Conservation (phyloP, 2,329 filamentous ascomycete species). For the Diaporthe caulivora region DNA sequence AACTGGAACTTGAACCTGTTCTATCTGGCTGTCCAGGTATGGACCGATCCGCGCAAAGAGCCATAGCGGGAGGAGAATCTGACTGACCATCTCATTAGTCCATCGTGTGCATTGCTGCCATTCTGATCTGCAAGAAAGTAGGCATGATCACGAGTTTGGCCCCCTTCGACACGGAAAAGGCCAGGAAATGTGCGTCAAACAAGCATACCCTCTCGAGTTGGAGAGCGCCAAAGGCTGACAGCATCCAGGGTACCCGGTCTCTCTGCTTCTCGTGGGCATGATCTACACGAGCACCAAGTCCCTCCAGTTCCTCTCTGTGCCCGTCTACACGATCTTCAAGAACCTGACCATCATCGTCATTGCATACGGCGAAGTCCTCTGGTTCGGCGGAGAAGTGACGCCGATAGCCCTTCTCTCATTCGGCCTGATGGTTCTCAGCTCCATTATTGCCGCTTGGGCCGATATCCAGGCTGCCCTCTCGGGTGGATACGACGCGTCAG, state of each 20-base stretch:
- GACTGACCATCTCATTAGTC: conserved; percentile 67
- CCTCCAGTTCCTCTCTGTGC: conserved; percentile 94
- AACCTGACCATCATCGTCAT: conserved; percentile 99
- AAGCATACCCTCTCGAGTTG: not conserved
- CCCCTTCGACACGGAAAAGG: conserved; percentile 88
- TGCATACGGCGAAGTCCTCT: conserved; percentile 96
- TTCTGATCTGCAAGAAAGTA: conserved; percentile 82
- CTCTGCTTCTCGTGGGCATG: conserved; percentile 96
- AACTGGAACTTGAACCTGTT: conserved; percentile 98
- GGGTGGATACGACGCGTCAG: conserved; percentile 66
- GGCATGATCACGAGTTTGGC: conserved; percentile 86
- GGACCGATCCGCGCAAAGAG: conserved; percentile 44
- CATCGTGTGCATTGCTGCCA: conserved; percentile 87
- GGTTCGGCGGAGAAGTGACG: conserved; percentile 95
- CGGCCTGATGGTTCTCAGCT: conserved; percentile 95
- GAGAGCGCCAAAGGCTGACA: conserved; percentile 33
- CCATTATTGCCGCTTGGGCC: conserved; percentile 94
- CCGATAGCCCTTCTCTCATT: conserved; percentile 92
- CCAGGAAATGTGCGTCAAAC: conserved; percentile 82
- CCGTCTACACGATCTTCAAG: conserved; percentile 99
- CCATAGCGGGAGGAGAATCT: not conserved
- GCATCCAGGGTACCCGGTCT: conserved; percentile 89
- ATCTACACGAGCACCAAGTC: conserved; percentile 98
- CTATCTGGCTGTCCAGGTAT: conserved; percentile 91
- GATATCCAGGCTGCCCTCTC: conserved; percentile 90